Evolutionary conservation across 2,329 filamentous ascomycete genomes (phyloP), one percentile per base, ranked within the genome.

Genomic region (Fusarium continuum): DNA sequence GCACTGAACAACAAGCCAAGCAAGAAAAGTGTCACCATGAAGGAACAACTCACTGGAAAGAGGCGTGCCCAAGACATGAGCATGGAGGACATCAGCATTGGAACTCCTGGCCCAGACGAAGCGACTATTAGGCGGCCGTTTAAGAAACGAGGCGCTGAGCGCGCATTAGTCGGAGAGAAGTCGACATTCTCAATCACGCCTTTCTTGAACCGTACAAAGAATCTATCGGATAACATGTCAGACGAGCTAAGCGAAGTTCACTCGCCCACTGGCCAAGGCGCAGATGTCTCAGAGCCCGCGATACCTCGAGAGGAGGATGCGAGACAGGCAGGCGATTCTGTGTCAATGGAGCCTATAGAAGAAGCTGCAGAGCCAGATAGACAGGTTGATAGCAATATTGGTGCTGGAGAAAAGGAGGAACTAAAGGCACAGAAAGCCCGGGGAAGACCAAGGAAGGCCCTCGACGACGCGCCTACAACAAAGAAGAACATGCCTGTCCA

Each of bases 141-240:
- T 57, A 90, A 88, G 75, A 88, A 87, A 73, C 79, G 82, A 51
- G 83, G 80, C 41, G 75, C 80, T 23, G 84, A 87, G 2, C 78
- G 87, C 51, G 68, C 77, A 2, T 50, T 71, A 11, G 80, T 91
- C 6, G 92, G 91, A 25, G 92, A 96, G 72, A 97, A 97, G 76
- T 97, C 93, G 1, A 88, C 85, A 4, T 97, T 98, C 76, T 97
- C 93, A 5, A 92, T 97, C 64, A 98, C 94, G 0, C 94, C 94
- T 0, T 97, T 96, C 80, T 82, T 98, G 60, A 96, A 93, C 75
- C 87, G 89, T 45, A 89, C 86, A 22, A 87, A 83, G 75, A 81
- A 81, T 63, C 78, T 89, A 13, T 61, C 54, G 3, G 60, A 54
- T 10, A 38, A 48, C 20, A 49, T 60, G 38, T 63, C 72, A 10